These are phyloP conservation scores for Cryptosporidium sp. DNA, from an alignment of 169 alveolate genomes.

Conservation along the genomic window DNA sequence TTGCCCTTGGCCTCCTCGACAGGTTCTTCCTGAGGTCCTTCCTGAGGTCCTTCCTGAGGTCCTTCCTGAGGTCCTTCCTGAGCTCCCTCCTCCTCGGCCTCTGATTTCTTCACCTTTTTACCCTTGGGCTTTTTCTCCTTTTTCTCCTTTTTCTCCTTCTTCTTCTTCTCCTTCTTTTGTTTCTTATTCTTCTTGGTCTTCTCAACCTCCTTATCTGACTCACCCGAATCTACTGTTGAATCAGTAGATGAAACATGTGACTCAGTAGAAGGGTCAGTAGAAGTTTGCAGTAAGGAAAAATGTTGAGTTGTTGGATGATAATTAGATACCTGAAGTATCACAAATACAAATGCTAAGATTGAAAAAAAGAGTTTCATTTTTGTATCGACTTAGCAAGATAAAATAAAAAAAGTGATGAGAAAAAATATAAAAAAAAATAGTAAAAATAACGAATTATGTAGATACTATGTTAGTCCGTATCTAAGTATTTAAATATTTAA, in stretches of 20 bases:
- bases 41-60: too few relatives aligned
- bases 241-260: background rate
- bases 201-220: background rate
- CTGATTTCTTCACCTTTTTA: too few relatives aligned
- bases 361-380: constrained; percentile 10
- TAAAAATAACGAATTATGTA: background rate
- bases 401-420: background rate
- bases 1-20: background rate
- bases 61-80: too few relatives aligned
- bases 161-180: background rate
- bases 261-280: background rate
- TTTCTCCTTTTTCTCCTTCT: background rate
- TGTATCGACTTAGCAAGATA: background rate
- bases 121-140: background rate
- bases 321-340: background rate
- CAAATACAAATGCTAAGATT: background rate
- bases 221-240: background rate
- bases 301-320: background rate
- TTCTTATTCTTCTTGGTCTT: constrained; percentile 1
- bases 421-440: background rate
- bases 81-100: too few relatives aligned
- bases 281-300: background rate
- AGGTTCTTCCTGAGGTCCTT: background rate
- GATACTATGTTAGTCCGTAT: background rate
- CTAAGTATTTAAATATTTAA: too few relatives aligned